Evolutionary conservation across 2,329 filamentous ascomycete genomes (phyloP), one percentile per base, ranked within the genome.

Genomic region (Venturia oleaginea): DNA sequence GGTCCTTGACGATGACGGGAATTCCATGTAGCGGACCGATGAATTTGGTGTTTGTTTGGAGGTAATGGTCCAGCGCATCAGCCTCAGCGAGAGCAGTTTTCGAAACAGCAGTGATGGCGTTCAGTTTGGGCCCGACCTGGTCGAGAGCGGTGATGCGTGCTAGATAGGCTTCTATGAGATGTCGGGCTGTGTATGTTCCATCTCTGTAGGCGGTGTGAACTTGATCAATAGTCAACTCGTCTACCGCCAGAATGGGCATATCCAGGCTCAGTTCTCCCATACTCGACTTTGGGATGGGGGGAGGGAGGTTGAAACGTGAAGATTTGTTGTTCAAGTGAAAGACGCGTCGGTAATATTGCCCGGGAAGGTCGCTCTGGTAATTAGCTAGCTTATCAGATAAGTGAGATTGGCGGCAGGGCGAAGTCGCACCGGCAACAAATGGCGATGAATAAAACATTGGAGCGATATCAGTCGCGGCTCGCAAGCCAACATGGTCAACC

Each of bases 1-100:
- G 62, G 22, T 64, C 62, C 24, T 64, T 64, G 24, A 59, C 51
- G 34, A 64, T 59, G 22, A 64, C 24, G 11, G 62, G 62, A 10
- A 64, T 34, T 24, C 62, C 62, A 32, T 57, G 51, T 5, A 64
- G 37, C 13, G 62, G 62, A 17, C 62, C 62, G 11, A 62, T 54
- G 34, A 62, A 51, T 54, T 62, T 32, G 15, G 34, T 24, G 30
- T 46, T 37, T 37, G 38, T 24, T 38, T 19, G 17, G 24, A 62
- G 24, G 19, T 62, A 48, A 15, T 24, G n/a, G 43, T 62, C 61
- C 13, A 62, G 61, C 19, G 61, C 61, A 62, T 24, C 61, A n/a
- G 61, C 61, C 10, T 62, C 61, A 22, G 8, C 24, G 32, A 62
- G 42, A 19, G 61, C 61, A 11, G 46, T 48, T 30, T 32, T 24